Evolutionary conservation across 306 rosid species (phyloP).

Genomic region (Citrullus mucosospermus): DNA sequence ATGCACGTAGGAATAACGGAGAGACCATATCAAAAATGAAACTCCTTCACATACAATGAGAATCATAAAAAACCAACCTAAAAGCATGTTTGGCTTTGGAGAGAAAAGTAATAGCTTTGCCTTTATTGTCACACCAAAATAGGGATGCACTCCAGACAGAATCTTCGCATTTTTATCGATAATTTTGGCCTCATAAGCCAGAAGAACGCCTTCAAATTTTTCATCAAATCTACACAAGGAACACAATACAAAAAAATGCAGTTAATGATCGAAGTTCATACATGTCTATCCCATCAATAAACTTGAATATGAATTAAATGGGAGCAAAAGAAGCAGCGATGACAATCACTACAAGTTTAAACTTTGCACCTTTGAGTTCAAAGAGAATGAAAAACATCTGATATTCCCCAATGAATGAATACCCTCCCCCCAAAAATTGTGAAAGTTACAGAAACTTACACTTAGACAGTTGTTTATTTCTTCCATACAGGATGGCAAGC

Average conservation of each 20-base stretch:
- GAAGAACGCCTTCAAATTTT: slow-evolving; percentile 56
- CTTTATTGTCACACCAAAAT: slow-evolving; percentile 41
- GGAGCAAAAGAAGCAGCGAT: no score
- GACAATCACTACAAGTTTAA: no score
- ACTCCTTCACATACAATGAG: background rate
- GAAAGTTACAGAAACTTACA: background rate
- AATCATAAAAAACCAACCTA: slow-evolving; percentile 35
- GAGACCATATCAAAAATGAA: background rate
- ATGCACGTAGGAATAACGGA: background rate
- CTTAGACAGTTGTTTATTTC: background rate
- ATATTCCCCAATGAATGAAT: background rate
- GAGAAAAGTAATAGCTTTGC: slow-evolving; percentile 56
- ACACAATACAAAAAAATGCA: slow-evolving; percentile 1
- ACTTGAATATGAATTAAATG: background rate
- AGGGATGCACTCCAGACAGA: slow-evolving; percentile 43
- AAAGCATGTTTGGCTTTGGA: slow-evolving; percentile 72
- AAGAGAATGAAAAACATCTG: background rate
- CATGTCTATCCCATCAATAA: no score
- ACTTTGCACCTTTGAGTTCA: no score
- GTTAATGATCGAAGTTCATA: background rate
- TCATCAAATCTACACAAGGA: slow-evolving; percentile 40
- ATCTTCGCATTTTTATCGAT: slow-evolving; percentile 32
- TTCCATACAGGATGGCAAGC: background rate
- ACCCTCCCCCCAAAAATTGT: background rate
- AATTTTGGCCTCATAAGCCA: slow-evolving; percentile 52